Evolutionary conservation across 140 eudicot species (phyloP), one percentile per base, ranked within the genome.

Genomic region (Oenanthe javanica): DNA sequence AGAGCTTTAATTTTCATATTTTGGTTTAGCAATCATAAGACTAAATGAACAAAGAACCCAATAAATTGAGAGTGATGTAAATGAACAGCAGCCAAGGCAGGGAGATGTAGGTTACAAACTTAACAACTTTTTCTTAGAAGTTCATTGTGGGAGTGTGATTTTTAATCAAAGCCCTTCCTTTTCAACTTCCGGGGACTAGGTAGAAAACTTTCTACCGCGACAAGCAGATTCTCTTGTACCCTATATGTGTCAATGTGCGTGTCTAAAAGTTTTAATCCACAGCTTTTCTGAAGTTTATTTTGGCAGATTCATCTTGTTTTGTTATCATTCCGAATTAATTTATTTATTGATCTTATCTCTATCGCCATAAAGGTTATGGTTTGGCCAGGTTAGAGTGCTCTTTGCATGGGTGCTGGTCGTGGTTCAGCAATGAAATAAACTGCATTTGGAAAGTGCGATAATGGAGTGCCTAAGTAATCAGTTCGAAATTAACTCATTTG

Each of bases 401-500:
- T 67, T 13, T 67, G 74, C 46, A 67, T 67, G 74, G 74, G 46
- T 67, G 74, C n/a, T 67, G 74, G 46, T 36, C 46, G 21, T 36
- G n/a, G 46, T 31, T 67, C n/a, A 36, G 14, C 74, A 40, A 15
- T 7, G 21, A 66, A 66, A 18, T 67, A 36, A 67, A 67, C 74
- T 16, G 47, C 46, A 67, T 67, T 67, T 36, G 21, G 74, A 67
- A 31, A 67, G 36, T 67, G 46, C 31, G 46, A 31, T 31, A 4
- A 67, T 67, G 74, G 74, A 46, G 46, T 67, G 74, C 74, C 74
- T 36, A 67, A 13, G 74, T 5, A 9, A 67, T 27, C 74, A 67
- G 74, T 67, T 46, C 9, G 19, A 67, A 13, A 67, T 11, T 36
- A 40, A 67, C 74, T 67, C 74, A 36, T 31, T 67, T 67, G n/a